Evolutionary conservation across 495 filamentous ascomycete genomes (phyloP), one percentile per base, ranked within the genome.

Genomic region (Lasiosphaeris hirsuta): DNA sequence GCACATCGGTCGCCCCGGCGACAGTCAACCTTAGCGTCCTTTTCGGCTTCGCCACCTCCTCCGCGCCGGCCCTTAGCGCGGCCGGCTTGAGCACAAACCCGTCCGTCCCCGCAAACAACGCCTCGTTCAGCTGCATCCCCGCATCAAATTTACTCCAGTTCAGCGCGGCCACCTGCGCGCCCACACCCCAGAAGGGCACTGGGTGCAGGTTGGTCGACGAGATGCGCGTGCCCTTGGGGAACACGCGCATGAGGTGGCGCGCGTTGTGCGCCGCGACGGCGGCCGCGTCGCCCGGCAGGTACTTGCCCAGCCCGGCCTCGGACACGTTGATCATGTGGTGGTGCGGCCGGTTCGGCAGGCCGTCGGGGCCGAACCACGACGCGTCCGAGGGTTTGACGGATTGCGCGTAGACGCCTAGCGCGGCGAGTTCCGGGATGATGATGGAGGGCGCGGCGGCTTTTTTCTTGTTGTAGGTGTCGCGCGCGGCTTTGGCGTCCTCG

Each of bases 321-420:
- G 79, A 82, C 0, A 84, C 71, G 60, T 84, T 84, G 72, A 84
- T 81, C 40, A 84, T 68, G 51, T 82, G 81, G 64, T 81, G 75
- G 50, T 78, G 78, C 6, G 81, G 81, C 0, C 70, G 75, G 48
- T 79, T 74, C 11, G 63, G 60, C 3, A 80, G 61, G 1, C 41
- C 30, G 1, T 58, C 57, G 0, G 46, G 56, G 11, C 61, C 34
- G 60, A 72, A 80, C 80, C 81, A 84, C 0, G 77, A 79, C 48
- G 73, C 69, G 54, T 84, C 78, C 49, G 57, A 61, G 0, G 81
- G 81, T 56, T 84, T 84, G 13, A 82, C 77, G 0, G 78, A 81
- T 56, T 84, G 81, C 1, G 79, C 81, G 54, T 82, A 84, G 30
- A 84, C 73, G 15, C 81, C 81, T 1, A 84, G 67, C 40, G 74